Evolutionary conservation across 768 basidiomycete species (phyloP).

Genomic region (Coprinellus aureogranulatus): DNA sequence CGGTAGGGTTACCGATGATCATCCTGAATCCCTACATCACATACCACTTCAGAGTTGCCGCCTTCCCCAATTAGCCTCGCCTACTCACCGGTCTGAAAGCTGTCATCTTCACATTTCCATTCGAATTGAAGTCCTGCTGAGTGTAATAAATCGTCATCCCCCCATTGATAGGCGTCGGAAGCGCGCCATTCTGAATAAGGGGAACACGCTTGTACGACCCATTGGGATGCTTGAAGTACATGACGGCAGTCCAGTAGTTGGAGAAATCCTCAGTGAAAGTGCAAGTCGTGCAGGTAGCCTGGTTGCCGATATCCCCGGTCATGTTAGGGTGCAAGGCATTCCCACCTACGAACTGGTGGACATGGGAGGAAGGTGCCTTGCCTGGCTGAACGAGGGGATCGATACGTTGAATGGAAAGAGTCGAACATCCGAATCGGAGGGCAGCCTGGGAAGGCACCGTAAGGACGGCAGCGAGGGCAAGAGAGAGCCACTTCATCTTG

Average conservation of each 20-base stretch:
- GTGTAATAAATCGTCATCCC: conserved; percentile 9
- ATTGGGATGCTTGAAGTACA: conserved; percentile 14
- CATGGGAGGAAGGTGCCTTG: conserved; percentile 4
- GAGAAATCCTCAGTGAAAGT: conserved; percentile 13
- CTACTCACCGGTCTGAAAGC: not conserved
- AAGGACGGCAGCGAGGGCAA: not conserved
- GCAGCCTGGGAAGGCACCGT: conserved; percentile 6
- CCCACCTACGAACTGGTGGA: conserved; percentile 9
- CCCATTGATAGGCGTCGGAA: not conserved
- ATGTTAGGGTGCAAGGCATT: conserved; percentile 11
- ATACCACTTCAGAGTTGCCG: too few species aligned
- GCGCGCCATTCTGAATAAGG: conserved; percentile 4
- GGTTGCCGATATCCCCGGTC: conserved; percentile 9
- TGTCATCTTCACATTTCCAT: not conserved
- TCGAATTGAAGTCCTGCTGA: not conserved
- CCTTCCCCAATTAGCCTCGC: not conserved
- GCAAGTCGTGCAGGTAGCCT: conserved; percentile 13
- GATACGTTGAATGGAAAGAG: conserved; percentile 8
- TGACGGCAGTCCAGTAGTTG: conserved; percentile 15
- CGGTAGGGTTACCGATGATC: conserved; percentile 3
- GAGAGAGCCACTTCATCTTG: conserved; percentile 9
- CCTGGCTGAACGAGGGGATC: conserved; percentile 9
- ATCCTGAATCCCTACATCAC: not conserved
- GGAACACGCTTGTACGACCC: conserved; percentile 9
- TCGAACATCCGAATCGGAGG: conserved; percentile 9